Conservation (phyloP, 257 asterid species). For the Solanum etuberosum region DNA sequence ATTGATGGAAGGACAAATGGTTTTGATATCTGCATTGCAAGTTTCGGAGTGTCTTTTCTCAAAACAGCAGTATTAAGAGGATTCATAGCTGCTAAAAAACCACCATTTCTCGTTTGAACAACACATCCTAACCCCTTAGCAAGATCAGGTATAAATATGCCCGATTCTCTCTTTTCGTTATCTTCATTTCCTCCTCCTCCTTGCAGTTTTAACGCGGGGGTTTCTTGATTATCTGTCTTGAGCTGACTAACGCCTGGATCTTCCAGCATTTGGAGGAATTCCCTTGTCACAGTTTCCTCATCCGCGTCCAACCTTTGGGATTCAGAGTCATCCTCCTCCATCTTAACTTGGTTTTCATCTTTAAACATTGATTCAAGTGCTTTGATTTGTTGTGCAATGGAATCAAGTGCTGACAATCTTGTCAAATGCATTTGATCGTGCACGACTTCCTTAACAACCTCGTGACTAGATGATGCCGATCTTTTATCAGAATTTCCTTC, state of each 20-base stretch:
- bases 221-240: conserved; percentile 13
- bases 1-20: conserved; percentile 42
- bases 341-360: conserved; percentile 22
- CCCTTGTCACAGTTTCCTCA: conserved; percentile 75
- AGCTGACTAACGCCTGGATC: conserved; percentile 18
- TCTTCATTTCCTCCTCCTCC: conserved; percentile 21
- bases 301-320: conserved; percentile 63
- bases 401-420: conserved; percentile 64
- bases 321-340: conserved; percentile 42
- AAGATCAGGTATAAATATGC: conserved; percentile 53
- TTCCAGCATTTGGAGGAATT: conserved; percentile 79
- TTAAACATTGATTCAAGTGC: conserved; percentile 80
- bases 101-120: conserved; percentile 81
- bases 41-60: conserved; percentile 55
- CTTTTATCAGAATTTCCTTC: conserved; percentile 47
- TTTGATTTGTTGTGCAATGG: conserved; percentile 80
- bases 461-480: conserved; percentile 39
- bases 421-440: conserved; percentile 47
- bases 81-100: conserved; percentile 69
- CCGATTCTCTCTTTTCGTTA: conserved; percentile 6
- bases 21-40: conserved; percentile 79
- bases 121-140: conserved; percentile 84
- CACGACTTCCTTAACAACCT: conserved; percentile 77
- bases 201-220: conserved; percentile 1
- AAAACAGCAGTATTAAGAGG: conserved; percentile 38